phyloP scores from a whole-genome alignment of 129 eudicot species.

The Deinandra increscens region DNA sequence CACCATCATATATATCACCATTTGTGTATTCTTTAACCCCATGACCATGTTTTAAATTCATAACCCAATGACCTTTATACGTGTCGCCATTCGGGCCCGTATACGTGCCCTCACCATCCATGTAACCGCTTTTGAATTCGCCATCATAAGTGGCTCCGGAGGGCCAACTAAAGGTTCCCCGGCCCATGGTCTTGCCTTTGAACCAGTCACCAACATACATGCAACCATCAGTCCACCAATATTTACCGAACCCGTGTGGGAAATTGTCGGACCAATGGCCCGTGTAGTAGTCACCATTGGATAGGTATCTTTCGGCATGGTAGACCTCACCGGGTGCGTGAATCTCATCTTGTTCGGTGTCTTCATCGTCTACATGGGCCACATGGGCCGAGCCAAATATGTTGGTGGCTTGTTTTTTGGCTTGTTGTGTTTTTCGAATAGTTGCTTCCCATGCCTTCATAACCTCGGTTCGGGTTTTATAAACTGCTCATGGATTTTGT shows the following conservation, averaged over 20 bases:
- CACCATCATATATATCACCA: constrained; percentile 86
- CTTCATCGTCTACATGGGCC: constrained; percentile 45
- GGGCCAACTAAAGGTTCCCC: constrained; percentile 88
- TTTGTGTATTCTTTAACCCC: constrained; percentile 61
- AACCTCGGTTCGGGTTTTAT: constrained; percentile 25
- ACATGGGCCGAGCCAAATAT: constrained; percentile 65
- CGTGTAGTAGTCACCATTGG: constrained; percentile 83
- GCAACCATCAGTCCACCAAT: constrained; percentile 97
- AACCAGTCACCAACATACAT: constrained; percentile 92
- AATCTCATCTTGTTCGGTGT: constrained; percentile 37
- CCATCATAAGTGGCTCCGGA: constrained; percentile 88
- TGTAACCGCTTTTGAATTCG: constrained; percentile 79
- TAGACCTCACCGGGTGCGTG: constrained; percentile 53
- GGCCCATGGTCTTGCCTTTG: constrained; percentile 77
- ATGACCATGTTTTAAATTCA: constrained; percentile 74
- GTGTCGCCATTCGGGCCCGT: constrained; percentile 72
- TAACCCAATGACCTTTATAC: constrained; percentile 71
- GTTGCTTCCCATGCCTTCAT: constrained; percentile 99
- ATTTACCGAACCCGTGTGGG: constrained; percentile 89
- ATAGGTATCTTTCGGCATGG: constrained; percentile 59
- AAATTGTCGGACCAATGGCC: constrained; percentile 75
- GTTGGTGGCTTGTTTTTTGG: constrained; percentile 78
- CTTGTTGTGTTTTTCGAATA: constrained; percentile 78
- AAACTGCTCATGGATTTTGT: constrained; percentile 20
- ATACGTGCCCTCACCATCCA: constrained; percentile 87